Conservation (phyloP, 257 asterid genomes). For the Paulownia fortunei region DNA sequence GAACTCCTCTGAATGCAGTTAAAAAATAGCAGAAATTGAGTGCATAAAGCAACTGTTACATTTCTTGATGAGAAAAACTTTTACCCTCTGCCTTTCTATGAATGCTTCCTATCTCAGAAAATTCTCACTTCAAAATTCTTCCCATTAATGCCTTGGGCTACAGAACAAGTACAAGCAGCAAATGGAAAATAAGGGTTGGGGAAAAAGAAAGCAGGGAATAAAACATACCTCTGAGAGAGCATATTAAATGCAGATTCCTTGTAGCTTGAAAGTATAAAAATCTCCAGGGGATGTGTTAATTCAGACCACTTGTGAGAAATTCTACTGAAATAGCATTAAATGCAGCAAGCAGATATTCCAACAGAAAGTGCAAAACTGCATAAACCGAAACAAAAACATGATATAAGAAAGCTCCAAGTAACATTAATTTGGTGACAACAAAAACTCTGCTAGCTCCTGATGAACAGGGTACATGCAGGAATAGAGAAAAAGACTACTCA, state of each 20-base stretch:
- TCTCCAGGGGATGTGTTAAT: not conserved
- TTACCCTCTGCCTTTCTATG: too few relatives aligned
- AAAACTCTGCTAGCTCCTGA: constrained; percentile 34
- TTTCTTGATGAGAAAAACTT: too few relatives aligned
- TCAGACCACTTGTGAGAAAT: constrained; percentile 33
- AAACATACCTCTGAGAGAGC: not conserved
- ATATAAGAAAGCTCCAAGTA: constrained; percentile 48
- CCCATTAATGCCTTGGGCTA: not conserved
- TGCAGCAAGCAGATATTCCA: constrained; percentile 52
- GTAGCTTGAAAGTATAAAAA: not conserved
- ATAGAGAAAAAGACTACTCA: constrained; percentile 43
- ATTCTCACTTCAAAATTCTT: not conserved
- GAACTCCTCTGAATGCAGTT: too few relatives aligned
- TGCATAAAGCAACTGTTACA: too few relatives aligned
- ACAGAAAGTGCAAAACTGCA: constrained; percentile 51
- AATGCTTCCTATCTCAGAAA: not conserved
- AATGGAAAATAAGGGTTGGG: not conserved
- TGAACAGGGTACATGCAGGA: constrained; percentile 9
- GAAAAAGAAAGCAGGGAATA: not conserved
- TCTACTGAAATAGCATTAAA: constrained; percentile 52
- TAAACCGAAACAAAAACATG: constrained; percentile 39
- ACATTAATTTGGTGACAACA: constrained; percentile 46
- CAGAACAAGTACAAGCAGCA: not conserved
- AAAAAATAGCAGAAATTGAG: too few relatives aligned
- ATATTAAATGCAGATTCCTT: constrained; percentile 25